phyloP scores from a whole-genome alignment of 805 yeast genomes.

The Pichia kluyveri region DNA sequence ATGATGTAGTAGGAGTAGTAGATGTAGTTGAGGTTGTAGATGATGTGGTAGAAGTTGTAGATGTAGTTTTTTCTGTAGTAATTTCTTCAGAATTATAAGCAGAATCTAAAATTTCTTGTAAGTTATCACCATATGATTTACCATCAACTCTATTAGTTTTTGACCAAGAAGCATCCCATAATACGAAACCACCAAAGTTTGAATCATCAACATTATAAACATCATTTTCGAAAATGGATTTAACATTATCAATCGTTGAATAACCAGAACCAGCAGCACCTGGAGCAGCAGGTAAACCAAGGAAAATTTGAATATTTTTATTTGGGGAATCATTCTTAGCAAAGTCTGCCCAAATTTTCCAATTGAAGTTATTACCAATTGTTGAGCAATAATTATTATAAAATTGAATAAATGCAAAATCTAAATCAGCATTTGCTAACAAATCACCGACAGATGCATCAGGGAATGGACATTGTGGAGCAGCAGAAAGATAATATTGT shows the following conservation, averaged over 20 bases:
- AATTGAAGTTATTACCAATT: constrained; percentile 39
- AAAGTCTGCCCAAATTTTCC: constrained; percentile 62
- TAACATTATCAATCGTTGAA: constrained; percentile 33
- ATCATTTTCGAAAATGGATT: constrained; percentile 23
- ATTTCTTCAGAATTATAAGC: constrained; percentile 1
- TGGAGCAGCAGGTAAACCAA: constrained; percentile 61
- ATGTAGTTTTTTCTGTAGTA: constrained; percentile 1
- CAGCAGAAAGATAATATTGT: constrained; percentile 69
- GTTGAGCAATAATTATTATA: constrained; percentile 76
- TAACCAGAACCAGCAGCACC: constrained; percentile 53
- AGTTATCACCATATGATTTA: constrained; percentile 8
- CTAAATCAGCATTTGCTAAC: constrained; percentile 47
- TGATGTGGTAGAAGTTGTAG: constrained; percentile 1
- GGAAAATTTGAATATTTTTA: constrained; percentile 53
- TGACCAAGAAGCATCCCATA: constrained; percentile 65
- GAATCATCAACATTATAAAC: constrained; percentile 20
- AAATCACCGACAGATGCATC: constrained; percentile 47
- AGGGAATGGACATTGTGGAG: constrained; percentile 89
- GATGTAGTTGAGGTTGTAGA: constrained; percentile 19
- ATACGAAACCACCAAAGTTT: constrained; percentile 63
- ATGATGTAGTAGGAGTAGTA: constrained; percentile 9
- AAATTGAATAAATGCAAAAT: constrained; percentile 80
- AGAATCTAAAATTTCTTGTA: constrained; percentile 8
- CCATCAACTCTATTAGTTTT: constrained; percentile 10
- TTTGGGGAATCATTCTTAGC: constrained; percentile 57